Conservation (phyloP, 139 green algal genomes). For the Chlorokybus atmophyticus region DNA sequence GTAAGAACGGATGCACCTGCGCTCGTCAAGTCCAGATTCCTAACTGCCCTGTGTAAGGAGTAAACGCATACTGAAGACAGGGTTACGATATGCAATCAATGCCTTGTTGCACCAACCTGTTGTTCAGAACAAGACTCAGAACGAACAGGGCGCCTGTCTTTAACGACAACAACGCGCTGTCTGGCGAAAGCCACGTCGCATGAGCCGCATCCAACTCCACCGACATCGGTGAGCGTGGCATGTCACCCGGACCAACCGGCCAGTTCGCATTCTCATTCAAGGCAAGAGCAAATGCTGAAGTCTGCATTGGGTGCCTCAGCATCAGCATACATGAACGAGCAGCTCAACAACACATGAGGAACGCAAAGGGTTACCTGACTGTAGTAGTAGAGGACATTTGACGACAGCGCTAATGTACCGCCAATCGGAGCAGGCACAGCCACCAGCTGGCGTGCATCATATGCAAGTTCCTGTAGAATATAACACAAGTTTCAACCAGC, state of each 20-base stretch:
- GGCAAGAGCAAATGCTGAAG: too few relatives aligned
- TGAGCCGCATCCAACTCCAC: slow-evolving; percentile 30
- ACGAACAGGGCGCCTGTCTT: slow-evolving; percentile 45
- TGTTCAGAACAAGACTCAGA: slow-evolving; percentile 34
- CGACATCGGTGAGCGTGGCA: slow-evolving; percentile 1
- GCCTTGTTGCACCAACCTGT: neutral
- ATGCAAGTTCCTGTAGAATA: slow-evolving; percentile 44
- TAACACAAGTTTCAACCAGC: too few relatives aligned
- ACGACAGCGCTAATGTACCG: slow-evolving; percentile 64
- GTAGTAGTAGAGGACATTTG: slow-evolving; percentile 60
- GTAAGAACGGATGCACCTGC: slow-evolving; percentile 20
- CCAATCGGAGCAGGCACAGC: slow-evolving; percentile 45
- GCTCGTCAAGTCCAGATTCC: slow-evolving; percentile 11
- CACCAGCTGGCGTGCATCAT: slow-evolving; percentile 48
- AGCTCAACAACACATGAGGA: too few relatives aligned
- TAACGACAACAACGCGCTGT: slow-evolving; percentile 39
- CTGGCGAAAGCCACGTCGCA: slow-evolving; percentile 14
- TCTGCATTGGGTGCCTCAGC: too few relatives aligned
- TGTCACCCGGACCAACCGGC: too few relatives aligned
- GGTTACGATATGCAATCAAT: too few relatives aligned
- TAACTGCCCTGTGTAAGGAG: slow-evolving; percentile 9
- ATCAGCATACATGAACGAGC: too few relatives aligned
- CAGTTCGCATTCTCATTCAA: too few relatives aligned
- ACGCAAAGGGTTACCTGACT: too few relatives aligned
- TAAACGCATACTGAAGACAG: too few relatives aligned